These are phyloP conservation scores for Verruconis gallopava DNA, from an alignment of 2,329 filamentous ascomycete genomes.

Conservation along the genomic window DNA sequence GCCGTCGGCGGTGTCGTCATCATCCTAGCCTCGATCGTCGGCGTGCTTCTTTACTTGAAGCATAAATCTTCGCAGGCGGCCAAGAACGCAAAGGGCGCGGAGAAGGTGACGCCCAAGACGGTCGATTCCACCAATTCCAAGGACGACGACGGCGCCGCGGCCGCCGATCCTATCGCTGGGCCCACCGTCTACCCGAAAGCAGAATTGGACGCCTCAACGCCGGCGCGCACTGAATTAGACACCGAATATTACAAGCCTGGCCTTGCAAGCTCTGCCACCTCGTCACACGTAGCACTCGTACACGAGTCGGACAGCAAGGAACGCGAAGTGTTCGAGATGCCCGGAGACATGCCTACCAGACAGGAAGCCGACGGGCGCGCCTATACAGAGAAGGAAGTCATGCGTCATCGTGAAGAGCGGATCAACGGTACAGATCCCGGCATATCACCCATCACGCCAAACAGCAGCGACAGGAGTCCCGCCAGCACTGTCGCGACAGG, in stretches of 20 bases:
- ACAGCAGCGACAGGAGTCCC: neutral
- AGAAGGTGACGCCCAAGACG: constrained; percentile 2
- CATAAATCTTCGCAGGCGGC: constrained; percentile 8
- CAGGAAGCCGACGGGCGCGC: constrained; percentile 36
- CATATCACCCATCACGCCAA: constrained; percentile 14
- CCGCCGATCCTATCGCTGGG: neutral
- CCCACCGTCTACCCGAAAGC: constrained; percentile 31
- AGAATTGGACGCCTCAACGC: constrained; percentile 25
- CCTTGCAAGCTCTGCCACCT: neutral
- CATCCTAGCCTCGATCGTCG: constrained; percentile 19
- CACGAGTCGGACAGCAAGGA: constrained; percentile 25
- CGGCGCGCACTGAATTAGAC: constrained; percentile 6
- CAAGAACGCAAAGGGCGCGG: neutral
- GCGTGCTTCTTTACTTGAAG: constrained; percentile 23
- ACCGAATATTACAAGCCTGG: constrained; percentile 6
- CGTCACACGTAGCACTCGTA: neutral
- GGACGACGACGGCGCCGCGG: constrained; percentile 10
- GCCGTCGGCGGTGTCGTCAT: constrained; percentile 27
- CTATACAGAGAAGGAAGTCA: constrained; percentile 35
- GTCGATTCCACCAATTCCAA: constrained; percentile 13
- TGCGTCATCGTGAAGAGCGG: constrained; percentile 30
- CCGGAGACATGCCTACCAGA: constrained; percentile 42
- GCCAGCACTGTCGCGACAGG: neutral
- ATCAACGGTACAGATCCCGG: constrained; percentile 32
- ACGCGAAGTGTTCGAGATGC: constrained; percentile 34